These are phyloP conservation scores for Hirsutella minnesotensis DNA, from an alignment of 2,329 filamentous ascomycete species.

Conservation along the genomic window DNA sequence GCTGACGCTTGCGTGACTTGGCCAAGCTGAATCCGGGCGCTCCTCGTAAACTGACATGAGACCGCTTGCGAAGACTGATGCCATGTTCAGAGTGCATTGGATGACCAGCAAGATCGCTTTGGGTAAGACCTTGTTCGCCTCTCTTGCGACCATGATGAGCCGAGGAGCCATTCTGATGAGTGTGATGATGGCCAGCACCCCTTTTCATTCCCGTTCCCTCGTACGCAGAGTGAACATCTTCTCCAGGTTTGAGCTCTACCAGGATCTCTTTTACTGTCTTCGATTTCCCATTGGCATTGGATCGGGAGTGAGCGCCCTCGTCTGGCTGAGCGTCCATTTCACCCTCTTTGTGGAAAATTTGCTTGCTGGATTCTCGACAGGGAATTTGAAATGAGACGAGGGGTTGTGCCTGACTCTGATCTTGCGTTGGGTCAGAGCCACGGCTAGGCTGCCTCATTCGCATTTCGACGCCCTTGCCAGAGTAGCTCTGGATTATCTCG, in stretches of 20 bases:
- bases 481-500: slow-evolving; percentile 16
- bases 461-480: slow-evolving; percentile 5
- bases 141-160: background rate
- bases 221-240: slow-evolving; percentile 2
- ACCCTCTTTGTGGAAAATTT: background rate
- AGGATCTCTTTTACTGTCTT: background rate
- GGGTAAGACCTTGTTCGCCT: slow-evolving; percentile 13
- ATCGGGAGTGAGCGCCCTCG: background rate
- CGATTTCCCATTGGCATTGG: background rate
- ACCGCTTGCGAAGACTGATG: slow-evolving; percentile 35
- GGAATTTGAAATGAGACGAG: slow-evolving; percentile 5
- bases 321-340: background rate
- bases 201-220: background rate
- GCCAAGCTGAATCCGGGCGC: slow-evolving; percentile 38
- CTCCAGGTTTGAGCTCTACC: slow-evolving; percentile 2
- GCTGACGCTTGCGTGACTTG: slow-evolving; percentile 45
- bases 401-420: background rate
- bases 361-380: slow-evolving; percentile 7
- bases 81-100: slow-evolving; percentile 17
- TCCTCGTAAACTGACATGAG: slow-evolving; percentile 41
- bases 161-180: background rate
- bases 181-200: background rate
- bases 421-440: background rate
- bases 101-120: slow-evolving; percentile 13
- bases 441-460: slow-evolving; percentile 2